A percentile compares a stretch with the other conserved stretches of the same genome.
Evolutionary conservation across 1,139 yeast species (phyloP).

Genomic region (Scheffersomyces insectosa): DNA sequence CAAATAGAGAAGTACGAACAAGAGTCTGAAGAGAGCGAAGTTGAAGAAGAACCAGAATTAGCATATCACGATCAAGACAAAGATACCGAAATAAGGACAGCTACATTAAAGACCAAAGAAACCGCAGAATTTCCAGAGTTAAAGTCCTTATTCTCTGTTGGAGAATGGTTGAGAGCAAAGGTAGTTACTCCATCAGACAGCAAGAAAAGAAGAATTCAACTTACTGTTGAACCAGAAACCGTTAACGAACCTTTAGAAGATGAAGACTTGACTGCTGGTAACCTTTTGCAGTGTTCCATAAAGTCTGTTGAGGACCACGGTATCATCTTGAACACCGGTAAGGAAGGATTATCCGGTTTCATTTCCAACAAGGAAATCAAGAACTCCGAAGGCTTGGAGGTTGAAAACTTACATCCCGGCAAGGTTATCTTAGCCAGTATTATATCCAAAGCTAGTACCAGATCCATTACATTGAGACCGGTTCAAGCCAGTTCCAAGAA

Average conservation of each 20-base stretch:
- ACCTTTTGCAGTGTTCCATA: constrained; percentile 73
- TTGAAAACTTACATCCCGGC: constrained; percentile 31
- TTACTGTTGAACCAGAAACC: constrained; percentile 72
- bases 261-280: constrained; percentile 66
- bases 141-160: constrained; percentile 55
- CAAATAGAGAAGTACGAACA: constrained; percentile 53
- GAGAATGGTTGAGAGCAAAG: constrained; percentile 85
- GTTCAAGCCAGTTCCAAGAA: constrained; percentile 36
- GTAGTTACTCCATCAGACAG: constrained; percentile 48
- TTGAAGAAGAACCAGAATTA: constrained; percentile 46
- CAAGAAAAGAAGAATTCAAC: constrained; percentile 59
- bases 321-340: constrained; percentile 71
- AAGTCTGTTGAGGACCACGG: constrained; percentile 91
- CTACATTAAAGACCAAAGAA: constrained; percentile 23
- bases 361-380: constrained; percentile 66
- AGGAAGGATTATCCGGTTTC: constrained; percentile 62
- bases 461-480: constrained; percentile 64
- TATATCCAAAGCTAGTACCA: constrained; percentile 45
- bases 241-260: constrained; percentile 63
- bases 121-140: constrained; percentile 56
- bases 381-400: constrained; percentile 20
- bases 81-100: constrained; percentile 26
- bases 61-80: constrained; percentile 34
- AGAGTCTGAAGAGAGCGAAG: constrained; percentile 42
- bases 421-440: constrained; percentile 54